Evolutionary conservation across 306 rosid species (phyloP).

Genomic region (Begonia peltatifolia): DNA sequence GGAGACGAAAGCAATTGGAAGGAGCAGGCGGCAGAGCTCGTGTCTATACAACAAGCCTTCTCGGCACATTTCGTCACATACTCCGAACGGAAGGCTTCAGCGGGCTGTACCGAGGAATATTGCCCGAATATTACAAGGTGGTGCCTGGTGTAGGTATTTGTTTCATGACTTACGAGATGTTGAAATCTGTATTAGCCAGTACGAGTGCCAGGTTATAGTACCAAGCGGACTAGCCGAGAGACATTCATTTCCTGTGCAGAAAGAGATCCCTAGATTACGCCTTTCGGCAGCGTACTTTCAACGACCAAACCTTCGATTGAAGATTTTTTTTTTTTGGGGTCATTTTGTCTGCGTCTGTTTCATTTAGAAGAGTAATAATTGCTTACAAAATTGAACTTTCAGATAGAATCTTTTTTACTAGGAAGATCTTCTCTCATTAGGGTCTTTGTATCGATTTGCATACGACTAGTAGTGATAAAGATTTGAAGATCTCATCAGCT

Average conservation of each 20-base stretch:
- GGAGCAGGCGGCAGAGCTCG: constrained; percentile 93
- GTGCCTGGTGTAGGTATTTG: constrained; percentile 97
- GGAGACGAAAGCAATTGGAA: constrained; percentile 92
- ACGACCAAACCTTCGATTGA: no score
- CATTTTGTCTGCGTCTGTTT: no score
- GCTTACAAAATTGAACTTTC: no score
- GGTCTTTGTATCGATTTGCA: no score
- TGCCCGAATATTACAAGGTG: constrained; percentile 96
- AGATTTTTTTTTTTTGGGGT: no score
- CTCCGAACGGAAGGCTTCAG: constrained; percentile 63
- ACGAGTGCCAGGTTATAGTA: constrained; percentile 18
- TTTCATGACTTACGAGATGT: constrained; percentile 90
- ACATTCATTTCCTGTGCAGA: no score
- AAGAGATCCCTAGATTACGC: no score
- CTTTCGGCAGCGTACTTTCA: no score
- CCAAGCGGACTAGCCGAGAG: no score
- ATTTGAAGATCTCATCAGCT: constrained; percentile 70
- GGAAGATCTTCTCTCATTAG: constrained; percentile 38
- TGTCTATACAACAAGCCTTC: constrained; percentile 66
- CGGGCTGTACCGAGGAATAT: constrained; percentile 84
- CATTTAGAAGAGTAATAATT: no score
- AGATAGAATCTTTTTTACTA: no score
- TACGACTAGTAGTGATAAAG: no score
- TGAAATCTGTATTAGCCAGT: constrained; percentile 63
- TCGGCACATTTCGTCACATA: constrained; percentile 63